Base-by-base conservation (phyloP, 352 stramenopile species). In the Phytophthora ramorum region DNA sequence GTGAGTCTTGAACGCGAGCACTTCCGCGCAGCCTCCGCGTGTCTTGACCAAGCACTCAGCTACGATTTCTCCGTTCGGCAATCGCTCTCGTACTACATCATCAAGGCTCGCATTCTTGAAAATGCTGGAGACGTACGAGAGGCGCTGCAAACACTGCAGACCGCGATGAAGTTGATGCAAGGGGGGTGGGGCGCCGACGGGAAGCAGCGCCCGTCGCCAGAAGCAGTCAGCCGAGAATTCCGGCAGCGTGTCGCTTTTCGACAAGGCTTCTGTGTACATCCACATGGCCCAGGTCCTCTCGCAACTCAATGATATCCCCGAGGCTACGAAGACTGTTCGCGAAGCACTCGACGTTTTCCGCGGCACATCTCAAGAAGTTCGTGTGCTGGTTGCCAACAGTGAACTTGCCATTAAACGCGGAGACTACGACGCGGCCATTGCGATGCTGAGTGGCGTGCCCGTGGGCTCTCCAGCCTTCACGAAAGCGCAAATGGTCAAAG, bases 401-500 rank as follows among this genome's bases (percentile, higher is more conserved):
- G 85, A 98, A 59, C 76, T 98, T 3, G 87, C 89, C 7, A 93
- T 98, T 49, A 91, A 97, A 53, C 87, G 85, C 26, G 89, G 89
- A 22, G 91, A 98, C 65, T 92, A 97, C 60, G 89, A 98, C 32
- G 81, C 80, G 14, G 95, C 95, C 0, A 89, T 98, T 38, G 74
- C 78, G 16, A 95, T 98, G 76, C 85, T 98, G 4, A 93, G 87
- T 58, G 89, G 81, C 47, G 92, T 98, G 3, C 83, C 84, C 5
- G 56, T 79, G 1, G 76, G 73, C 7, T 97, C 86, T 17, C 86
- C 90, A 4, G 81, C 86, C 2, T 98, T 96, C 63, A 68, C 76
- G 4, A 93, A 90, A 61, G 91, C 90, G 7, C 91, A 98, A 67
- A 93, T 97, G 68, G 78, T 97, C 54, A 98, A 98, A 63, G 96